These are phyloP conservation scores for Bipolaris gigantea DNA, from an alignment of 2,329 filamentous ascomycete genomes.

Conservation along the genomic window DNA sequence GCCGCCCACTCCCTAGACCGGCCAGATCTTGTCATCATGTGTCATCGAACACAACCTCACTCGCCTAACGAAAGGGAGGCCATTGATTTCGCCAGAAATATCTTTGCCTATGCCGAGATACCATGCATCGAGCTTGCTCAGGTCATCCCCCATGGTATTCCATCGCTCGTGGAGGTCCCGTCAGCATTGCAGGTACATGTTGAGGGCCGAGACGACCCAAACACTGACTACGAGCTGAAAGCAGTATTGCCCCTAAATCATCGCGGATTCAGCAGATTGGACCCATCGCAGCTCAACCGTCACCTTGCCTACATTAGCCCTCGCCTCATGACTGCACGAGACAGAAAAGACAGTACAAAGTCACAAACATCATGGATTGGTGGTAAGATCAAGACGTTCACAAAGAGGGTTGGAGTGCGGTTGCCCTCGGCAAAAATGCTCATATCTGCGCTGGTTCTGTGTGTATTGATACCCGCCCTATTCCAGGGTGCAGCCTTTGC, in stretches of 20 bases:
- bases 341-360: not conserved
- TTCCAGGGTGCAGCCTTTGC: conserved; percentile 18
- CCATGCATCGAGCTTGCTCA: conserved; percentile 38
- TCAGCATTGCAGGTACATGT: conserved; percentile 35
- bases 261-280: conserved; percentile 37
- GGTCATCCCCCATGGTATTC: conserved; percentile 31
- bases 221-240: conserved; percentile 29
- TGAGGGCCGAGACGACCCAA: conserved; percentile 31
- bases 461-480: conserved; percentile 20
- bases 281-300: conserved; percentile 44
- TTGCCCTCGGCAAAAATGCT: conserved; percentile 9
- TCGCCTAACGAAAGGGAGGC: conserved; percentile 19
- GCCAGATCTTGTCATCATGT: conserved; percentile 41
- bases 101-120: conserved; percentile 28
- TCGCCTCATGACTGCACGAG: conserved; percentile 15
- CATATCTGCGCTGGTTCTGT: conserved; percentile 18
- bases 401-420: conserved; percentile 10
- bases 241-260: conserved; percentile 41
- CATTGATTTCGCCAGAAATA: conserved; percentile 26
- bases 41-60: conserved; percentile 23
- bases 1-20: conserved; percentile 7
- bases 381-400: conserved; percentile 7
- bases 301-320: conserved; percentile 41
- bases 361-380: conserved; percentile 5
- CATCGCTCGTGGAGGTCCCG: conserved; percentile 22